Base-by-base conservation (phyloP, 2,329 filamentous ascomycete species). In the Bipolaris zeicola region DNA sequence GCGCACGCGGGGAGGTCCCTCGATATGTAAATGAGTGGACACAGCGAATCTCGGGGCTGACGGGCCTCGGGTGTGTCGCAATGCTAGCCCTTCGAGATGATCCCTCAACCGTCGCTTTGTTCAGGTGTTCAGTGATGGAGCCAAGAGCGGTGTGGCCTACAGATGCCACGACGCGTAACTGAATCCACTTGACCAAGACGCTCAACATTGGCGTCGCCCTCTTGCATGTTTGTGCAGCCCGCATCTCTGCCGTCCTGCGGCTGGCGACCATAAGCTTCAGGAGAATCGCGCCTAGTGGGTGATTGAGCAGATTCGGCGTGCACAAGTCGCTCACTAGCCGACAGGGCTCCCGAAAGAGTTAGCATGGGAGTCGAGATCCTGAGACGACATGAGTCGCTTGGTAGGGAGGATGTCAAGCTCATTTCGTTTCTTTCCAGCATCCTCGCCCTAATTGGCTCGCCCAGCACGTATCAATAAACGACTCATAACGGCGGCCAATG, bases 381-480 rank as follows among this genome's bases (percentile, higher is more conserved):
- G 67, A 72, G 61, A 60, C 65, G 62, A 64, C 67, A 69, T 65
- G 65, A 64, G 52, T 50, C 61, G 53, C 62, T 68, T 63, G 64
- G 61, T 67, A 68, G 63, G 70, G 64, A 71, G 68, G 67, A 65
- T 68, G 63, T 54, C 49, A 55, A 59, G 41, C 62, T 69, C 73
- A 75, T 74, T 69, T 75, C 67, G 70, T 69, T 69, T 68, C 58
- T 57, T 52, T 50, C 43, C 57, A 57, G 57, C 55, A 57, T 64
- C 39, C 61, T 57, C 36, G 24, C 58, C 57, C 13, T 62, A 64
- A 72, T 70, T 63, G 64, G 62, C 50, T 49, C 46, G 31, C 39
- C 54, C 41, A 56, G 53, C 56, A 59, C 63, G 63, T 59, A 62
- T 71, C 69, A 73, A 73, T 72, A 73, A 69, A 67, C 65, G 55